These are phyloP conservation scores for Aquilaria sinensis DNA, from an alignment of 345 rosid genomes.

Conservation along the genomic window DNA sequence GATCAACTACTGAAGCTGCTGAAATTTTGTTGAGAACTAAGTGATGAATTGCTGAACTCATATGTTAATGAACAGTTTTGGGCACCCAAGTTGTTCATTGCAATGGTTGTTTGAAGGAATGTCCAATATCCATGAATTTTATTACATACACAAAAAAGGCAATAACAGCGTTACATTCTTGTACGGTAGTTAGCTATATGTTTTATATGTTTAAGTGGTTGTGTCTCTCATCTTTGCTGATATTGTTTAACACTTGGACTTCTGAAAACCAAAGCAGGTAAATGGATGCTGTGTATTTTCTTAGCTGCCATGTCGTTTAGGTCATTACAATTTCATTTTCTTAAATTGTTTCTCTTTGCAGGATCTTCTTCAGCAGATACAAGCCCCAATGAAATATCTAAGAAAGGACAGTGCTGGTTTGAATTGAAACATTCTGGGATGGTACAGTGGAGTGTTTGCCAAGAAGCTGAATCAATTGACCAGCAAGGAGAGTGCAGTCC, in stretches of 20 bases:
- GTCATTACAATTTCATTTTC: slow-evolving; percentile 4
- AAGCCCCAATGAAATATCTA: slow-evolving; percentile 24
- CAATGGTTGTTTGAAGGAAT: too few species aligned
- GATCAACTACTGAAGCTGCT: too few species aligned
- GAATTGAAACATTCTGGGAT: slow-evolving; percentile 33
- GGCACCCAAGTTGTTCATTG: too few species aligned
- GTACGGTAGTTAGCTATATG: too few species aligned
- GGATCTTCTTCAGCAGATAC: slow-evolving; percentile 17
- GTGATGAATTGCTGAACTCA: too few species aligned
- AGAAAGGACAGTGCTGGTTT: slow-evolving; percentile 33
- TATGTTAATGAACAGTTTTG: too few species aligned
- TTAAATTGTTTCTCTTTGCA: neutral
- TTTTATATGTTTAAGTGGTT: neutral
- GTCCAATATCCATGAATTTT: too few species aligned
- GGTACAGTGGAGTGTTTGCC: slow-evolving; percentile 35
- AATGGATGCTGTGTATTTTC: too few species aligned
- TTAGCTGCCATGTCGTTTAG: neutral
- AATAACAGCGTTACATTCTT: too few species aligned
- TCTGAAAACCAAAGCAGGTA: neutral
- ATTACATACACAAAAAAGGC: too few species aligned
- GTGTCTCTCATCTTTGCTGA: neutral
- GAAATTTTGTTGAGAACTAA: too few species aligned
- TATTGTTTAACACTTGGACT: neutral
- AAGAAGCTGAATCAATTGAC: slow-evolving; percentile 15
- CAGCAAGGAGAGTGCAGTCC: slow-evolving; percentile 15